A percentile compares a stretch with the other conserved stretches of the same genome.
phyloP scores from a whole-genome alignment of 2,329 filamentous ascomycete species.

The Hymenoscyphus occultus region DNA sequence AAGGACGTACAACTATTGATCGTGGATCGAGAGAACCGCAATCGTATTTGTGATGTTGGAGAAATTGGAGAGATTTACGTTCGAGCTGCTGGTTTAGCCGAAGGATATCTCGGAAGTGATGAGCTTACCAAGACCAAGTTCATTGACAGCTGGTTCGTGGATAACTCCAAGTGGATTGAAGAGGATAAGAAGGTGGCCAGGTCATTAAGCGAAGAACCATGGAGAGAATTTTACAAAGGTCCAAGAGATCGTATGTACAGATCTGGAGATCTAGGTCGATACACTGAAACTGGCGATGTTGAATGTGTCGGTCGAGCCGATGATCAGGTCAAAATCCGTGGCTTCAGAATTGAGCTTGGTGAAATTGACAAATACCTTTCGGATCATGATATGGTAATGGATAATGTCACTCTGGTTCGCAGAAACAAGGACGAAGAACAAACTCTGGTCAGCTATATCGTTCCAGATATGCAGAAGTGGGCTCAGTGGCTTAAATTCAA shows the following conservation, averaged over 20 bases:
- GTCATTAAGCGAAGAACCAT: conserved; percentile 60
- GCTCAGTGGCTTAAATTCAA: conserved; percentile 59
- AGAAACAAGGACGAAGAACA: conserved; percentile 83
- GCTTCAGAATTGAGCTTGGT: conserved; percentile 90
- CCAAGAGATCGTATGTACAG: conserved; percentile 83
- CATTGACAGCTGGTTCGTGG: conserved; percentile 37
- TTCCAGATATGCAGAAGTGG: conserved; percentile 78
- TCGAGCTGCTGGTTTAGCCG: conserved; percentile 77
- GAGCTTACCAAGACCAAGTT: conserved; percentile 36
- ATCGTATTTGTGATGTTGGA: conserved; percentile 71
- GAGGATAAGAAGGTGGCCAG: conserved; percentile 58
- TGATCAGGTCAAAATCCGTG: conserved; percentile 91
- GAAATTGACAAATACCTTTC: conserved; percentile 87
- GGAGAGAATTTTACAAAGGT: conserved; percentile 75
- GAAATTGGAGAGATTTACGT: conserved; percentile 84
- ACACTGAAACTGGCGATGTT: conserved; percentile 65
- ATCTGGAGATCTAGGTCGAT: conserved; percentile 81
- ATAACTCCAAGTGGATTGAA: conserved; percentile 36
- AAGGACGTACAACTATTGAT: conserved; percentile 84
- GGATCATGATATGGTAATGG: conserved; percentile 70
- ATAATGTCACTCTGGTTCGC: conserved; percentile 81
- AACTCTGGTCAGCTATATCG: conserved; percentile 84
- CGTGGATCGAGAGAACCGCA: conserved; percentile 65
- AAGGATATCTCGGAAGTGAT: conserved; percentile 60
- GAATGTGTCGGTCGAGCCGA: conserved; percentile 80